A percentile compares a stretch with the other conserved stretches of the same genome.
These are phyloP conservation scores for Trametes sp. DNA, from an alignment of 1,284 basidiomycete genomes.

Conservation along the genomic window DNA sequence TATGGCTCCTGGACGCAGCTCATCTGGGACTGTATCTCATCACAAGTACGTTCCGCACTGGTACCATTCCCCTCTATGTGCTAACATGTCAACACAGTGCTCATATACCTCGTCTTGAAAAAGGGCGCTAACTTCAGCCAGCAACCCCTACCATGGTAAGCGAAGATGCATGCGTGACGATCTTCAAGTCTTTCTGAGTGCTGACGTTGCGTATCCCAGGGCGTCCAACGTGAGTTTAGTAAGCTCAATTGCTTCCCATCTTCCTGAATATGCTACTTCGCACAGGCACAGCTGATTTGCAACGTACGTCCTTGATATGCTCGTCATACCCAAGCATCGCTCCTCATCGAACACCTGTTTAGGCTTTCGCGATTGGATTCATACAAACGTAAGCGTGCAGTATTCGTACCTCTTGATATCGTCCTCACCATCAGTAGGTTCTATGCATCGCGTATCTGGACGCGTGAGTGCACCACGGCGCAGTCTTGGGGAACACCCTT, in stretches of 20 bases:
- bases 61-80: not conserved
- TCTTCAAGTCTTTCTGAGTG: not conserved
- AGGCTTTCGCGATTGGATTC: constrained; percentile 16
- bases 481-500: not conserved
- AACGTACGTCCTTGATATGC: constrained; percentile 8
- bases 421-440: constrained; percentile 8
- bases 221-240: constrained; percentile 13
- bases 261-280: not conserved
- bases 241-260: not conserved
- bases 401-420: no score
- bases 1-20: constrained; percentile 12
- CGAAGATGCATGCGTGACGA: no score
- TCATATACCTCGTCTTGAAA: constrained; percentile 13
- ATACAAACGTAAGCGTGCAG: constrained; percentile 22
- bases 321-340: no score
- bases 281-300: constrained; percentile 21
- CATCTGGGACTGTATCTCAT: constrained; percentile 12
- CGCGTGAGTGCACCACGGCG: constrained; percentile 6
- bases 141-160: constrained; percentile 19
- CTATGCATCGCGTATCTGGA: constrained; percentile 29
- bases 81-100: not conserved
- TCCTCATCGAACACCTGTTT: not conserved
- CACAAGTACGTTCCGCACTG: constrained; percentile 9
- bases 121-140: constrained; percentile 4
- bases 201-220: constrained; percentile 1